Percentiles rank a stretch among this genome's conserved stretches.
Conservation (phyloP, 768 basidiomycete species). For the Auricularia cornea region DNA sequence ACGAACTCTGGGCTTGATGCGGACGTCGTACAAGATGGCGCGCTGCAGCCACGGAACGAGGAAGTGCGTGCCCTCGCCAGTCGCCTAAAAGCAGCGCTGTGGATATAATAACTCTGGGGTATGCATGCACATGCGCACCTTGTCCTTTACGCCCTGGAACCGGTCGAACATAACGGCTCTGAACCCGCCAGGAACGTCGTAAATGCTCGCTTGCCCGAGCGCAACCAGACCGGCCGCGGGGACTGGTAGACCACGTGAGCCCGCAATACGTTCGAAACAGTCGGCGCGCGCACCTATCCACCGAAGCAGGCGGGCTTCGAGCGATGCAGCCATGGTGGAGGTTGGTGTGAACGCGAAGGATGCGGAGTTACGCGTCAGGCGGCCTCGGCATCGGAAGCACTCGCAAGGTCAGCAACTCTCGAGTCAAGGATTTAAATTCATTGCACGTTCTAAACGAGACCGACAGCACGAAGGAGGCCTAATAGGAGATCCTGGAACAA, state of each 20-base stretch:
- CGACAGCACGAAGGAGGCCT: too few species aligned
- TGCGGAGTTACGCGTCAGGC: too few species aligned
- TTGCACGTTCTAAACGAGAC: too few species aligned
- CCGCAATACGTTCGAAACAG: too few species aligned
- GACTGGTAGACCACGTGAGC: slow-evolving; percentile 32
- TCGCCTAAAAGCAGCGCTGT: slow-evolving; percentile 43
- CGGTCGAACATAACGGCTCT: slow-evolving; percentile 98
- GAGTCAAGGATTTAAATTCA: too few species aligned
- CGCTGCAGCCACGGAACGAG: slow-evolving; percentile 92
- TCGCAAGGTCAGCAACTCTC: too few species aligned
- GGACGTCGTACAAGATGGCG: slow-evolving; percentile 94
- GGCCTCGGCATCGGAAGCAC: too few species aligned
- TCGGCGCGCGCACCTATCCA: not conserved
- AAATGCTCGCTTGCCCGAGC: slow-evolving; percentile 40
- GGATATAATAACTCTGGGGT: not conserved
- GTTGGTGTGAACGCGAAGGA: too few species aligned
- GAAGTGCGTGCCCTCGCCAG: slow-evolving; percentile 92
- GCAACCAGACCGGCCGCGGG: slow-evolving; percentile 49
- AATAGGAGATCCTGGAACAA: too few species aligned
- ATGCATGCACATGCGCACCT: slow-evolving; percentile 41
- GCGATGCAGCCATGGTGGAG: too few species aligned
- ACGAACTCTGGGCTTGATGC: slow-evolving; percentile 84
- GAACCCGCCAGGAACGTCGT: slow-evolving; percentile 72
- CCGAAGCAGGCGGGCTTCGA: not conserved
- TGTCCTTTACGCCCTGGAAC: slow-evolving; percentile 81